Percentiles rank a stretch among this genome's conserved stretches.
Conservation (phyloP, 345 rosid genomes). For the Gossypium turneri region DNA sequence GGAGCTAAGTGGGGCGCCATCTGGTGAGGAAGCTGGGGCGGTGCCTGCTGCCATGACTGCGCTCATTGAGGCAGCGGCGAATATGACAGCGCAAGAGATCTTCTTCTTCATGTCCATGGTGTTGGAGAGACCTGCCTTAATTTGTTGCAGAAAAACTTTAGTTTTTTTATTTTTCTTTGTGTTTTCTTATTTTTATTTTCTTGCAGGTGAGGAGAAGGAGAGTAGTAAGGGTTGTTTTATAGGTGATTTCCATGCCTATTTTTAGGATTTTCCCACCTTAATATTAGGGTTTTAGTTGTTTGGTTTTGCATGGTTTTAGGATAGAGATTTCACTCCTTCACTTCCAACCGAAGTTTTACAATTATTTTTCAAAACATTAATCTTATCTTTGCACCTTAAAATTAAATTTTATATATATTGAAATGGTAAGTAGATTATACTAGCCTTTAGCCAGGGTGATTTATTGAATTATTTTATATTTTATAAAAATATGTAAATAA, state of each 20-base stretch:
- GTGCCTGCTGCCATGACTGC: slow-evolving; percentile 44
- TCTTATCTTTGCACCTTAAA: not conserved
- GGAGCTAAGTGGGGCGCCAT: not conserved
- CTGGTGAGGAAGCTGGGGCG: slow-evolving; percentile 36
- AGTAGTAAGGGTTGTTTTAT: not conserved
- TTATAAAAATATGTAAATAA: too few relatives aligned
- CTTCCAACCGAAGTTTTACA: not conserved
- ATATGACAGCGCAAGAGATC: slow-evolving; percentile 50
- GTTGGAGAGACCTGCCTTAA: slow-evolving; percentile 9
- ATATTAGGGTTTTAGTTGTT: not conserved
- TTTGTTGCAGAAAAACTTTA: not conserved
- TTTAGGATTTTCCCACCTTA: not conserved
- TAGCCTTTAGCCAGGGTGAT: too few relatives aligned
- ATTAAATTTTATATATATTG: not conserved
- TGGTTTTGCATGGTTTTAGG: slow-evolving; percentile 24
- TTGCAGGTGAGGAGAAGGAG: slow-evolving; percentile 22
- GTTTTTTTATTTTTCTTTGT: not conserved
- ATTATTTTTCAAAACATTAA: not conserved
- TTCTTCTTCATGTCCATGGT: slow-evolving; percentile 78
- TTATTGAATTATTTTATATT: too few relatives aligned
- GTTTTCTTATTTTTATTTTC: not conserved
- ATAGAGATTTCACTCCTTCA: not conserved
- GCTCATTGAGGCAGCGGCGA: slow-evolving; percentile 54
- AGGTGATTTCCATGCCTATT: not conserved
- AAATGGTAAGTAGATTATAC: too few relatives aligned